Percentiles rank a stretch among this genome's conserved stretches.
Evolutionary conservation across 108 stramenopile species (phyloP).

Genomic region (Chaetoceros muelleri): DNA sequence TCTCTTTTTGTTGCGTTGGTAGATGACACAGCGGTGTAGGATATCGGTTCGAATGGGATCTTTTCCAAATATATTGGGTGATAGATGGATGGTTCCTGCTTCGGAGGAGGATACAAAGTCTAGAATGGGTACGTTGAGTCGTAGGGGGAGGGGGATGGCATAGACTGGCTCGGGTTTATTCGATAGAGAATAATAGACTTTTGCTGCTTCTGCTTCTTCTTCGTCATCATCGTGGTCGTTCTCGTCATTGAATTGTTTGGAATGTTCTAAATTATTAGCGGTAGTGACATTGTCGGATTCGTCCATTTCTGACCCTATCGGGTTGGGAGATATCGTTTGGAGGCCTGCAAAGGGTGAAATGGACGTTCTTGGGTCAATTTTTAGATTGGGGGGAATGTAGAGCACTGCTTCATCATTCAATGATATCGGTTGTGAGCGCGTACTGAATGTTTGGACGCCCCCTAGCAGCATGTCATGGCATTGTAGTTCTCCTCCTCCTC

Average conservation of each 20-base stretch:
- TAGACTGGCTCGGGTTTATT: constrained; percentile 10
- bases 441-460: too few species aligned
- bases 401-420: not conserved
- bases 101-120: constrained; percentile 13
- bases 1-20: constrained; percentile 72
- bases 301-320: constrained; percentile 5
- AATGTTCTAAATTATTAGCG: constrained; percentile 12
- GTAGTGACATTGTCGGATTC: constrained; percentile 1
- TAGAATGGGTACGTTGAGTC: constrained; percentile 45
- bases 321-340: not conserved
- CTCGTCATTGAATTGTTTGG: constrained; percentile 12
- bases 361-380: constrained; percentile 37
- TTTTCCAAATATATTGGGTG: constrained; percentile 45
- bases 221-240: constrained; percentile 21
- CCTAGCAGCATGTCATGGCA: too few species aligned
- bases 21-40: constrained; percentile 59
- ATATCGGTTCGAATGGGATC: constrained; percentile 70
- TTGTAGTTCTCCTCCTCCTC: too few species aligned
- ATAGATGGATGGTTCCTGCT: constrained; percentile 50
- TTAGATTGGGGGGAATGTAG: constrained; percentile 35
- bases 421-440: too few species aligned
- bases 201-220: constrained; percentile 28
- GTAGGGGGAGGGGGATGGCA: constrained; percentile 65
- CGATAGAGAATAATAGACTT: constrained; percentile 17
- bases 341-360: constrained; percentile 32